Percentiles rank a stretch among this genome's conserved stretches.
These are phyloP conservation scores for Neonectria sp. DNA, from an alignment of 2,329 filamentous ascomycete species.

Conservation along the genomic window DNA sequence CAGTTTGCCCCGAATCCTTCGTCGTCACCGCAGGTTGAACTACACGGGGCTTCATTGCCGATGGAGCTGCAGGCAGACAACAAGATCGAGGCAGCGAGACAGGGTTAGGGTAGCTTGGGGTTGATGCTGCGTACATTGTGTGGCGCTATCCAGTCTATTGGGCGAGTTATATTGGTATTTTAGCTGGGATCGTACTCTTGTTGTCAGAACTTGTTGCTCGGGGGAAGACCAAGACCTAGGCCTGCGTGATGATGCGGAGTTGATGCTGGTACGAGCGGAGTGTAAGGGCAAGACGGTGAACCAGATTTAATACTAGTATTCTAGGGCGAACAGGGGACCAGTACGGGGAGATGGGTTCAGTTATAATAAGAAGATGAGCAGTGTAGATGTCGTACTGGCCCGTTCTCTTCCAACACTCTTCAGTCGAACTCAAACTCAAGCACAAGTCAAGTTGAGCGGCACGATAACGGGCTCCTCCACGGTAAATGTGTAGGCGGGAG, in stretches of 20 bases:
- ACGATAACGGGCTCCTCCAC: not conserved
- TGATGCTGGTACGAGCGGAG: not conserved
- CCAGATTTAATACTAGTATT: not conserved
- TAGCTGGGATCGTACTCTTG: not conserved
- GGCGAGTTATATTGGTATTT: not conserved
- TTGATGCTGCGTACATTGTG: not conserved
- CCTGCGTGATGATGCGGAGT: not conserved
- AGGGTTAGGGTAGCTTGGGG: not conserved
- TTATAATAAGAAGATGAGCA: not conserved
- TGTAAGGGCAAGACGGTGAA: not conserved
- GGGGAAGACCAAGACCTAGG: not conserved
- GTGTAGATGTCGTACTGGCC: not conserved
- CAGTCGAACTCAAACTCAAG: not conserved
- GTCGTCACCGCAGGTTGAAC: not conserved
- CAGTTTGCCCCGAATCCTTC: not conserved
- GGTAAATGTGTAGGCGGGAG: not conserved
- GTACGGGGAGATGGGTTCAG: not conserved
- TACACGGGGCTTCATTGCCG: not conserved
- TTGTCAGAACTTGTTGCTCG: not conserved
- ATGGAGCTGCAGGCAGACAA: not conserved
- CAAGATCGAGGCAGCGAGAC: not conserved
- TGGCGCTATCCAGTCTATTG: not conserved
- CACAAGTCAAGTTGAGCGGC: not conserved
- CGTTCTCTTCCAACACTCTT: not conserved
- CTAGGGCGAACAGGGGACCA: not conserved